These are phyloP conservation scores for Nematodospora anomalae DNA, from an alignment of 1,139 yeast species.

Conservation along the genomic window DNA sequence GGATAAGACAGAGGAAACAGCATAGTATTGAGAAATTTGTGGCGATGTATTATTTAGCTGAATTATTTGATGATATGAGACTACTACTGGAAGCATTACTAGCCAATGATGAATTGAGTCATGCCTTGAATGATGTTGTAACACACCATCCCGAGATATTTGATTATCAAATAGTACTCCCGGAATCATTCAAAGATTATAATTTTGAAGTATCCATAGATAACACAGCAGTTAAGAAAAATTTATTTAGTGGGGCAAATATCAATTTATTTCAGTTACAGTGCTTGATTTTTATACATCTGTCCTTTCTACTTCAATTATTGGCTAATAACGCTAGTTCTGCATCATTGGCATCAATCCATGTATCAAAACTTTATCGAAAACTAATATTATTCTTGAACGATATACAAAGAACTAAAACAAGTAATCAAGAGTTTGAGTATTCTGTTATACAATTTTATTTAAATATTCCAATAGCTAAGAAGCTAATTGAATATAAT, in stretches of 20 bases:
- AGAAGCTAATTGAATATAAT: conserved; percentile 19
- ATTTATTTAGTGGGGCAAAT: conserved; percentile 15
- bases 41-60: conserved; percentile 26
- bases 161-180: conserved; percentile 11
- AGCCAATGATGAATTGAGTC: conserved; percentile 41
- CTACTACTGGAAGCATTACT: conserved; percentile 58
- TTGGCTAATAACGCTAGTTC: conserved; percentile 27
- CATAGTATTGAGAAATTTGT: conserved; percentile 13
- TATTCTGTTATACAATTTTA: conserved; percentile 32
- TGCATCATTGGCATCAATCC: conserved; percentile 33
- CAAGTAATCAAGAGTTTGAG: conserved; percentile 27
- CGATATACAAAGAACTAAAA: conserved; percentile 30
- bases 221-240: conserved; percentile 11
- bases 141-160: conserved; percentile 15
- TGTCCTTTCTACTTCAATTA: conserved; percentile 27
- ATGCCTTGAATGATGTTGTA: conserved; percentile 22
- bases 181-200: conserved; percentile 18
- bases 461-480: conserved; percentile 29
- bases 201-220: conserved; percentile 19
- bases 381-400: conserved; percentile 37
- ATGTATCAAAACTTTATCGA: conserved; percentile 34
- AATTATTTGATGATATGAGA: conserved; percentile 46
- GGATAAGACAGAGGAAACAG: conserved; percentile 31
- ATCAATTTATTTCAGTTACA: conserved; percentile 28
- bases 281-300: conserved; percentile 29